A percentile compares a stretch with the other conserved stretches of the same genome.
These are phyloP conservation scores for Coemansia sp. DNA, from an alignment of 192 early-diverging fungal species.

Conservation along the genomic window DNA sequence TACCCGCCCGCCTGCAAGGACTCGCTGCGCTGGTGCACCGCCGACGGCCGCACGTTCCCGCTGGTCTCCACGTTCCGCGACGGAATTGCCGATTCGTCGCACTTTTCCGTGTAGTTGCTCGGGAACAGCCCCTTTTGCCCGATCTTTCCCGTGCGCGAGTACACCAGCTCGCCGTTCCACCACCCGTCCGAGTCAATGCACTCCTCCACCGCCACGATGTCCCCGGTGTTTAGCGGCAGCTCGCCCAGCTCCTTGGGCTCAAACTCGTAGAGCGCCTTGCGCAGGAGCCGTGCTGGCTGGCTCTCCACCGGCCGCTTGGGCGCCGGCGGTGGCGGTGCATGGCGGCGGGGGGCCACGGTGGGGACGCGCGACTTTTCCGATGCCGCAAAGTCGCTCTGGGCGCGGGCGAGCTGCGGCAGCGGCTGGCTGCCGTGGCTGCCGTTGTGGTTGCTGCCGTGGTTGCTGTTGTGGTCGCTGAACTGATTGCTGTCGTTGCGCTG, in stretches of 20 bases:
- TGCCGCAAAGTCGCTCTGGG: slow-evolving; percentile 40
- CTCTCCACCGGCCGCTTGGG: slow-evolving; percentile 36
- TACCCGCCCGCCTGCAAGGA: slow-evolving; percentile 22
- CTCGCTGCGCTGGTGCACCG: slow-evolving; percentile 15
- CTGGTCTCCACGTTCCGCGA: neutral
- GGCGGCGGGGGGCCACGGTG: slow-evolving; percentile 41
- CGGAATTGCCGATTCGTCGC: slow-evolving; percentile 31
- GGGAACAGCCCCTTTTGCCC: slow-evolving; percentile 83
- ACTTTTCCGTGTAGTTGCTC: slow-evolving; percentile 81
- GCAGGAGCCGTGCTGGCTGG: slow-evolving; percentile 36
- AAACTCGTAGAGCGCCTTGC: slow-evolving; percentile 74
- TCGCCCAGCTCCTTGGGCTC: slow-evolving; percentile 76
- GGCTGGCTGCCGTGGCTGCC: slow-evolving; percentile 12
- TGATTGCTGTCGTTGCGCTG: slow-evolving; percentile 26
- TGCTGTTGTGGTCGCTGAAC: slow-evolving; percentile 28
- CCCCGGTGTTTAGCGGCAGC: slow-evolving; percentile 75
- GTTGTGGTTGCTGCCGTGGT: slow-evolving; percentile 16
- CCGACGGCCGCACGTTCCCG: slow-evolving; percentile 10
- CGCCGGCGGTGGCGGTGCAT: slow-evolving; percentile 51
- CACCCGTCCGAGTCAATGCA: slow-evolving; percentile 92
- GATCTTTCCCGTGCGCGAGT: slow-evolving; percentile 37
- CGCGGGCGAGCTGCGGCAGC: slow-evolving; percentile 30
- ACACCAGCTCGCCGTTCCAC: slow-evolving; percentile 85
- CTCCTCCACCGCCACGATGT: slow-evolving; percentile 79
- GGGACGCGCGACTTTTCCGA: slow-evolving; percentile 16